Conservation (phyloP, 1,139 yeast species). For the Wickerhamiella infanticola region DNA sequence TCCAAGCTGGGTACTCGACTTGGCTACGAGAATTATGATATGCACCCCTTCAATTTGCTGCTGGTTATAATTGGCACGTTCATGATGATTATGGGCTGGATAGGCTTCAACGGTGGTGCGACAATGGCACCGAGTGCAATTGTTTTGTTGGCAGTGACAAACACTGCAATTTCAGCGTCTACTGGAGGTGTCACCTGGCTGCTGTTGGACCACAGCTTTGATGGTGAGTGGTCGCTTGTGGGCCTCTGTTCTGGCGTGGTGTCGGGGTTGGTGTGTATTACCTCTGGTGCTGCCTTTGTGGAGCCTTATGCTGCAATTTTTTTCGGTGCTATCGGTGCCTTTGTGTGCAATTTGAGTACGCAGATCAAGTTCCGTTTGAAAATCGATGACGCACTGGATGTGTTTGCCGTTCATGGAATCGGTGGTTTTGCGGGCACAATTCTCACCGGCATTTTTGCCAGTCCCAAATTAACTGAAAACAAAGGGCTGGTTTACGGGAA, state of each 20-base stretch:
- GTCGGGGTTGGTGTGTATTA: slow-evolving; percentile 26
- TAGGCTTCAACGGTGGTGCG: slow-evolving; percentile 77
- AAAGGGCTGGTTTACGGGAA: slow-evolving; percentile 39
- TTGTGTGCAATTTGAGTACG: slow-evolving; percentile 24
- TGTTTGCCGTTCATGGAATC: slow-evolving; percentile 26
- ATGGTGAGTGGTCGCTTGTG: slow-evolving; percentile 22
- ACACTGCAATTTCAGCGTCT: slow-evolving; percentile 23
- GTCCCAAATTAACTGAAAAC: slow-evolving; percentile 14
- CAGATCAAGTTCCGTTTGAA: slow-evolving; percentile 23
- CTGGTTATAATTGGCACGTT: slow-evolving; percentile 40
- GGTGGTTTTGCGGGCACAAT: slow-evolving; percentile 25
- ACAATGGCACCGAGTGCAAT: slow-evolving; percentile 42
- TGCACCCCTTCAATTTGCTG: slow-evolving; percentile 19
- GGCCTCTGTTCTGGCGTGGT: slow-evolving; percentile 29
- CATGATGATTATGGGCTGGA: slow-evolving; percentile 62
- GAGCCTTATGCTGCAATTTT: slow-evolving; percentile 24
- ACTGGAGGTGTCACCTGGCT: slow-evolving; percentile 25
- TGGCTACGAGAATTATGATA: slow-evolving; percentile 13
- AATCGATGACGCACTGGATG: slow-evolving; percentile 26
- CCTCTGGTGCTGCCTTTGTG: slow-evolving; percentile 29
- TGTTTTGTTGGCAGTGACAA: slow-evolving; percentile 28
- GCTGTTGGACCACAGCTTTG: slow-evolving; percentile 19
- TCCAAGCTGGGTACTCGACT: slow-evolving; percentile 37
- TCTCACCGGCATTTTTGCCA: slow-evolving; percentile 24
- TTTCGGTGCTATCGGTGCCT: slow-evolving; percentile 24